A percentile compares a stretch with the other conserved stretches of the same genome.
Conservation (phyloP, 208 protist genomes). For the Acanthamoeba royreba region DNA sequence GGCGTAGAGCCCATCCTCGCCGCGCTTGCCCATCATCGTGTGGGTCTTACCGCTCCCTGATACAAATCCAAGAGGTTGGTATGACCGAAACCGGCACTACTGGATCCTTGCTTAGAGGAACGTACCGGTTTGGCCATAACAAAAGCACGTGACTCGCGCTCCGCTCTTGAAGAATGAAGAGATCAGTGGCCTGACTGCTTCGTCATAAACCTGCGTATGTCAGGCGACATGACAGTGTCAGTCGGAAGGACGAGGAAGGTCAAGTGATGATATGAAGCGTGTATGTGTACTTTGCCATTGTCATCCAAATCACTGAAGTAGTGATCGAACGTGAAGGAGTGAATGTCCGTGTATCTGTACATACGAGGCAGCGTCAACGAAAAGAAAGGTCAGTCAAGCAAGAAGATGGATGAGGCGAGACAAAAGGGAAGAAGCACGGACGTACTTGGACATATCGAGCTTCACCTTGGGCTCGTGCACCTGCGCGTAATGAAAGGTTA, state of each 20-base stretch:
- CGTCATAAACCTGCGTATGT: background rate
- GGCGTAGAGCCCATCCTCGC: background rate
- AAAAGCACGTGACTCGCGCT: background rate
- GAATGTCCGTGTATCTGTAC: background rate
- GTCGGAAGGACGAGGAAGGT: background rate
- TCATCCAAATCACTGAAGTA: background rate
- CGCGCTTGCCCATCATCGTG: conserved; percentile 29
- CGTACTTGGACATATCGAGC: background rate
- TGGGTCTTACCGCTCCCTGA: conserved; percentile 14
- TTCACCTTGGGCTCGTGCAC: background rate
- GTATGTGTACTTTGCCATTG: background rate
- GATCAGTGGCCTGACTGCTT: background rate
- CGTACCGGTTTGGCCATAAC: conserved; percentile 5
- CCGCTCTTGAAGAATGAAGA: background rate
- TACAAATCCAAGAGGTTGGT: background rate
- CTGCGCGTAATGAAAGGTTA: background rate
- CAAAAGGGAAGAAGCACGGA: background rate
- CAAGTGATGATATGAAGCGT: background rate
- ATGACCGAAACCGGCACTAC: background rate
- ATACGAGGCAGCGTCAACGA: background rate
- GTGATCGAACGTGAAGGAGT: background rate
- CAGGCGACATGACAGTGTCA: background rate
- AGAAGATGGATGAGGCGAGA: background rate
- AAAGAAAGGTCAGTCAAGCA: background rate
- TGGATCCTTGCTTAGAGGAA: too few relatives aligned